These are phyloP conservation scores for Trichosporon coremiiforme DNA, from an alignment of 1,284 basidiomycete genomes.

Conservation along the genomic window DNA sequence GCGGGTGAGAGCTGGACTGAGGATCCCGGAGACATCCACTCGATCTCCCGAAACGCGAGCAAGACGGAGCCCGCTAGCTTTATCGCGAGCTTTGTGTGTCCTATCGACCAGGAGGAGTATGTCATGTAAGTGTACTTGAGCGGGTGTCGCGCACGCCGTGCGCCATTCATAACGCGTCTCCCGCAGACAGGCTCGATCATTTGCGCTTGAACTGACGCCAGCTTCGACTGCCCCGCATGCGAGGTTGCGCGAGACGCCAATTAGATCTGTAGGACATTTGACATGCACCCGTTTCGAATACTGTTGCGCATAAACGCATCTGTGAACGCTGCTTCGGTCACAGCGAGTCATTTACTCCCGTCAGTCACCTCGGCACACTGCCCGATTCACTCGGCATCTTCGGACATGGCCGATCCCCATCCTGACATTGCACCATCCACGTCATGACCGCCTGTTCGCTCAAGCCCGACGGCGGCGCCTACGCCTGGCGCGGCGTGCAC, in stretches of 20 bases:
- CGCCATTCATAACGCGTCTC: no score
- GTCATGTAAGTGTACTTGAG: slow-evolving; percentile 21
- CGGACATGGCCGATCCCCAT: no score
- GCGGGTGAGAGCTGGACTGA: slow-evolving; percentile 22
- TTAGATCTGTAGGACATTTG: background rate
- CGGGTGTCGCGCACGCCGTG: background rate
- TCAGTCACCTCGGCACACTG: background rate
- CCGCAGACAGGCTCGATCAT: no score
- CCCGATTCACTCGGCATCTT: no score
- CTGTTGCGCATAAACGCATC: no score
- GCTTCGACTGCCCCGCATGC: slow-evolving; percentile 21
- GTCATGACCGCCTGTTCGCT: slow-evolving; percentile 19
- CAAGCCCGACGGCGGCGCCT: slow-evolving; percentile 26
- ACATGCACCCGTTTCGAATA: background rate
- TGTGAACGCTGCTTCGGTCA: no score
- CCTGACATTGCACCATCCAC: background rate
- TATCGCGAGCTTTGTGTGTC: slow-evolving; percentile 20
- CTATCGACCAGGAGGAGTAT: slow-evolving; percentile 24
- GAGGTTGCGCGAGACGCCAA: slow-evolving; percentile 19
- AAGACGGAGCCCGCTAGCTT: slow-evolving; percentile 18
- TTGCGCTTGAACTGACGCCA: background rate
- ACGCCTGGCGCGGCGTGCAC: slow-evolving; percentile 31
- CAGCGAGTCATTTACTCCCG: background rate
- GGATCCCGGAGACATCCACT: slow-evolving; percentile 24
- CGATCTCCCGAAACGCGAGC: slow-evolving; percentile 22